Conservation (phyloP, 331 rosid genomes). For the Telfairia occidentalis region DNA sequence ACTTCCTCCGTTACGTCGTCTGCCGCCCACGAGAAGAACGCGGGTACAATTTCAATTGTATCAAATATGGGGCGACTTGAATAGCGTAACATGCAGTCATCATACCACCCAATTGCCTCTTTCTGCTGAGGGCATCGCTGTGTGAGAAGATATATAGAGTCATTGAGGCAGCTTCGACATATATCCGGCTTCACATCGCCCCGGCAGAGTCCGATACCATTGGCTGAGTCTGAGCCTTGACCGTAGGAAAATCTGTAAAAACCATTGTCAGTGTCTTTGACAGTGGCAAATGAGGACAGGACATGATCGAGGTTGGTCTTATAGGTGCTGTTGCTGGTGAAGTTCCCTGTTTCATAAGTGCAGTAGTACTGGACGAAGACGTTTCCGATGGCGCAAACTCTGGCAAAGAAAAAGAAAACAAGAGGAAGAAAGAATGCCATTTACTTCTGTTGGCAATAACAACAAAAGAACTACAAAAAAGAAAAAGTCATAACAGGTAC, state of each 20-base stretch:
- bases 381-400: slow-evolving; percentile 11
- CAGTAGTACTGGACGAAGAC: slow-evolving; percentile 14
- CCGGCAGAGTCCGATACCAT: slow-evolving; percentile 32
- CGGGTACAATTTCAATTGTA: accelerated
- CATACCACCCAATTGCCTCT: slow-evolving; percentile 32
- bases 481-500: not conserved
- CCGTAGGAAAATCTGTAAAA: slow-evolving; percentile 31
- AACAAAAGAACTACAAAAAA: not conserved
- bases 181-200: slow-evolving; percentile 21
- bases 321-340: slow-evolving; percentile 24
- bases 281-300: slow-evolving; percentile 11
- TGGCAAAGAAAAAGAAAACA: not conserved
- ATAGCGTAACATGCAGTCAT: slow-evolving; percentile 34
- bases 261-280: slow-evolving; percentile 8
- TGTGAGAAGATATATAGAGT: slow-evolving; percentile 1
- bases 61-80: slow-evolving; percentile 19
- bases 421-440: not conserved
- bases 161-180: slow-evolving; percentile 28
- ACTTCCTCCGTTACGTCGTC: not conserved
- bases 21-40: accelerated
- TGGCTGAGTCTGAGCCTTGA: slow-evolving; percentile 1
- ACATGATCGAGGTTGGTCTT: slow-evolving; percentile 25
- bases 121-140: slow-evolving; percentile 22
- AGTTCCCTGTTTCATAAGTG: slow-evolving; percentile 15
- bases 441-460: not conserved